Percentiles rank a stretch among this genome's conserved stretches.
These are phyloP conservation scores for Aphanomyces astaci DNA, from an alignment of 352 stramenopile genomes.

Conservation along the genomic window DNA sequence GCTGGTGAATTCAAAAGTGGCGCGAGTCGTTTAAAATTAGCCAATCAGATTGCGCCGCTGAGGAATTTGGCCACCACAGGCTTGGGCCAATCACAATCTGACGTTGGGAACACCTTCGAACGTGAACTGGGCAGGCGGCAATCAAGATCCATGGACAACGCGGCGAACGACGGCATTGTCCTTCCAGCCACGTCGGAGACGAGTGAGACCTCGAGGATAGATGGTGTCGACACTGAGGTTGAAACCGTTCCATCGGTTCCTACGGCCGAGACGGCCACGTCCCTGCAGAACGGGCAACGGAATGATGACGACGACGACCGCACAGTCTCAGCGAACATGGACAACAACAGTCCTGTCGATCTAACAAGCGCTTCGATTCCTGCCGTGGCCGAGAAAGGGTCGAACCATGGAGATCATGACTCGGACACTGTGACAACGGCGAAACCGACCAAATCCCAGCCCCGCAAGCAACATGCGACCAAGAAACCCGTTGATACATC, in stretches of 20 bases:
- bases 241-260: background rate
- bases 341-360: no score
- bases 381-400: background rate
- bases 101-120: background rate
- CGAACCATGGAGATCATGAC: background rate
- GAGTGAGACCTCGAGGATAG: background rate
- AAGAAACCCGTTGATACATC: background rate
- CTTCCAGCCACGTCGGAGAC: background rate
- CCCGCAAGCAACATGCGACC: background rate
- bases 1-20: background rate
- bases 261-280: background rate
- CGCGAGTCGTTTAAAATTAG: background rate
- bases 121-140: background rate
- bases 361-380: no score
- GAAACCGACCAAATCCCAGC: background rate
- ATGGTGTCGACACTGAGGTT: background rate
- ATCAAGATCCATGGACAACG: background rate
- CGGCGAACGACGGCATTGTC: background rate
- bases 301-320: background rate
- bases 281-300: background rate
- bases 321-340: no score
- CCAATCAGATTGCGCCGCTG: background rate
- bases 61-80: constrained; percentile 1
- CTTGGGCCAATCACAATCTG: constrained; percentile 2
- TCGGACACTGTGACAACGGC: background rate